A percentile compares a stretch with the other conserved stretches of the same genome.
phyloP scores from a whole-genome alignment of 345 rosid species.

The Moricandia arvensis region DNA sequence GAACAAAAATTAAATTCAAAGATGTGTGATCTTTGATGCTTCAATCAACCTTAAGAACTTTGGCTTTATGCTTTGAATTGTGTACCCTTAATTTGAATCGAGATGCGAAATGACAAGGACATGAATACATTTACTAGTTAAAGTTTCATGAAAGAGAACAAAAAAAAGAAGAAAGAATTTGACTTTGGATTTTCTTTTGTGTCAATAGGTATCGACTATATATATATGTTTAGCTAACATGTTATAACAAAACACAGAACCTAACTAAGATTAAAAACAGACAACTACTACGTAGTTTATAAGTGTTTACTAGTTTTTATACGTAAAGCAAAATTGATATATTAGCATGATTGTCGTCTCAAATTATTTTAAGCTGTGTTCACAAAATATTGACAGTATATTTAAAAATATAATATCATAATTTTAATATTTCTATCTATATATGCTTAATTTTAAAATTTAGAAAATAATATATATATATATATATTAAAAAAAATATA shows the following conservation, averaged over 20 bases:
- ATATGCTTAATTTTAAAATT: no score
- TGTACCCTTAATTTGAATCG: slow-evolving; percentile 33
- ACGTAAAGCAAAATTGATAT: slow-evolving; percentile 16
- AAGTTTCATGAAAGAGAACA: slow-evolving; percentile 19
- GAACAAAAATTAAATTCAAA: slow-evolving; percentile 7
- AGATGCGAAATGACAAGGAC: slow-evolving; percentile 37
- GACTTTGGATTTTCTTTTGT: slow-evolving; percentile 30
- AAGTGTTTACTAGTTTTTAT: not conserved
- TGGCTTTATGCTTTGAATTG: slow-evolving; percentile 34
- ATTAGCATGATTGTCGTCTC: not conserved
- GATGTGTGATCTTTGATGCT: slow-evolving; percentile 30
- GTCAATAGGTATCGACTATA: slow-evolving; percentile 31
- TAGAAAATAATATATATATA: no score
- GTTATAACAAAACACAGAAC: slow-evolving; percentile 34
- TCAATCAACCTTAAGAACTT: slow-evolving; percentile 38
- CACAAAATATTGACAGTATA: no score
- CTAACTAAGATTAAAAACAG: slow-evolving; percentile 19
- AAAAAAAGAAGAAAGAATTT: slow-evolving; percentile 11
- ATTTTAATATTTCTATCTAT: no score
- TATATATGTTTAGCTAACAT: slow-evolving; percentile 25
- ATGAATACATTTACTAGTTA: slow-evolving; percentile 31
- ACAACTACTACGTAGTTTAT: slow-evolving; percentile 21
- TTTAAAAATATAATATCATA: no score
- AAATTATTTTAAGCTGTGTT: no score
- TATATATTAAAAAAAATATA: no score